Evolutionary conservation across 2,329 filamentous ascomycete species (phyloP), one percentile per base, ranked within the genome.

Genomic region (Nemania serpens): DNA sequence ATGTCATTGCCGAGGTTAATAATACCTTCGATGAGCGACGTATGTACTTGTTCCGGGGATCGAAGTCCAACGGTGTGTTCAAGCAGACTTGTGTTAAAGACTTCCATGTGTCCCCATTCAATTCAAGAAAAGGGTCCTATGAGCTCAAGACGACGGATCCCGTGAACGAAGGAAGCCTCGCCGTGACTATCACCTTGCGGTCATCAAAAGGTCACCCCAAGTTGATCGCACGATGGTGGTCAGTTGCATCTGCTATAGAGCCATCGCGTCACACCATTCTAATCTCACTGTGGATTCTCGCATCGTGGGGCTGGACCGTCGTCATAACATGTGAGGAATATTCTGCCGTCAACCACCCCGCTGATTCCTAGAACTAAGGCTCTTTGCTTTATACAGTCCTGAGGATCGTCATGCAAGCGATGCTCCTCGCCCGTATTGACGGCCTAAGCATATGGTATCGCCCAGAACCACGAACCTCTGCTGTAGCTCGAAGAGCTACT

Each of bases 91-190:
- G 1, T 51, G 36, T 6, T 1, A 51, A 51, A 42, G 49, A 51
- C 20, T 51, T 51, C n/a, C 49, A 51, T 29, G 36, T 51, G 2
- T 51, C 49, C 1, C 49, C 49, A 9, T 51, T 51, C 49, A 51
- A 42, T 10, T 51, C 49, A 1, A 41, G 49, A 17, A 51, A 42
- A 22, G 36, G 49, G 13, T 2, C 18, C 17, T 51, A 51, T 22
- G 4, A 29, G 13, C 12, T 51, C n/a, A n/a, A 17, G 1, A 51
- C 49, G 5, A 15, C 36, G 12, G 5, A 10, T 25, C 49, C 49
- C 25, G 11, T 2, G 13, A 25, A 11, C 4, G 6, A 3, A 3
- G 36, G 4, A 39, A 33, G 29, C 2, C 1, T 51, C 1, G 25
- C 34, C 15, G 12, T 51, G 2, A 25, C 9, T 10, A 12, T 51